Base-by-base conservation (phyloP, 345 rosid species). In the Gossypium arboreum region DNA sequence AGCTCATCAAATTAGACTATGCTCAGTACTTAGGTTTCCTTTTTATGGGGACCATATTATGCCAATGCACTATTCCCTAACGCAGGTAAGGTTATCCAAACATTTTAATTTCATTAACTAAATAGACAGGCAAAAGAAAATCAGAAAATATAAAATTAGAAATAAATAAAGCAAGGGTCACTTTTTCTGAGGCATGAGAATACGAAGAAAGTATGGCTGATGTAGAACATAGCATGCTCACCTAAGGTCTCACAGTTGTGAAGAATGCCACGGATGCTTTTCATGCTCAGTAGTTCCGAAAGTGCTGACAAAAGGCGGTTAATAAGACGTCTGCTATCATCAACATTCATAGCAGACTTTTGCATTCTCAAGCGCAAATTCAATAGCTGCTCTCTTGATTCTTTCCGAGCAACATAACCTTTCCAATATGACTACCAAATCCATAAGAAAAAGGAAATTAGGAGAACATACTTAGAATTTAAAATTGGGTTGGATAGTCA, bases 161-260 rank as follows among this genome's bases (percentile, higher is more conserved):
- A 9, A 22, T 24, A 43, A 39, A 51, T 52, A 22, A 39, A 68
- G 39, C 72, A 20, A 68, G n/a, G 24, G 25, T 7, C 17, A 29
- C 12, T 16, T 1, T 62, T 62, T 62, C 9, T 13, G 12, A 68
- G 71, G 71, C 1, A 45, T 44, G 11, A 68, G 12, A 48, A 24
- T 15, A 15, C 2, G 2, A 50, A 70, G 5, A 55, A 39, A 5
- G 22, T 1, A 4, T 43, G 64, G 41, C 0, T 54, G 22, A 10
- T 20, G 43, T 3, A 51, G 44, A 57, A 67, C 17, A n/a, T 12
- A 47, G 16, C 48, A 24, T 43, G 59, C 88, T 80, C 73, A 92
- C 98, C 92, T 73, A 94, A 81, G 52, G 88, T 91, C 75, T 92
- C 90, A 77, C 97, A 88, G 48, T 78, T 89, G 80, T 91, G 95